Evolutionary conservation across 1,284 basidiomycete species (phyloP), one percentile per base, ranked within the genome.

Genomic region (Rhodotorula glutinis): DNA sequence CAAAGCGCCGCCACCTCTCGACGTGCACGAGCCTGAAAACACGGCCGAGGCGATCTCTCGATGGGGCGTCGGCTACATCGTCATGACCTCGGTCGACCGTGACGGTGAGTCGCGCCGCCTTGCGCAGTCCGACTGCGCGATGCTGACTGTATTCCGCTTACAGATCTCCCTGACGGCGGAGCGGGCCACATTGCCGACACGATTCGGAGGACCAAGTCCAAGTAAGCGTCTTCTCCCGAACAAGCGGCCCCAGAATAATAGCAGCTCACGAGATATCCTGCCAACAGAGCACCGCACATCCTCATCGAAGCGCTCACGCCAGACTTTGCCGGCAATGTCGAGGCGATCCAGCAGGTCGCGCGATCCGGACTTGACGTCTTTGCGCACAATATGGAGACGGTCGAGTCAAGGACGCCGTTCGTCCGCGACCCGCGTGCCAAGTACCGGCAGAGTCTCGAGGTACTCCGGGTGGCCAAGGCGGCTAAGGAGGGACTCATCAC

Each of bases 41-140:
- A 98, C 95, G 3, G 95, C 96, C 0, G 95, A 98, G 81, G 96
- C 96, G 44, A 96, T 99, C 75, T 91, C 89, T 73, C 87, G 95
- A 61, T 99, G 96, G 96, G 95, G 95, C 3, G 81, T 99, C 54
- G 96, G 96, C 1, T 99, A 99, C 79, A 97, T 99, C 69, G 96
- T 99, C 4, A 81, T 99, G 67, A 98, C 96, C 0, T 94, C 87
- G 75, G 96, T 99, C 9, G 94, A 99, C 79, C 85, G 96, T 72
- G 96, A 99, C 81, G 94, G 92, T 92, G 75, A 64, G 84, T 78
- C 13, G 11, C 49, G 7, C 5, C 13, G 2, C 25, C 19, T 19
- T 4, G 5, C 43, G 43, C 43, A 7, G 4, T 44, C 40, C 17
- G n/a, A 17, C 21, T 25, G 13, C 17, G 8, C 23, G 60, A 52